Percentiles rank a stretch among this genome's conserved stretches.
These are phyloP conservation scores for Ambrosiella beaveri DNA, from an alignment of 2,329 filamentous ascomycete species.

Conservation along the genomic window DNA sequence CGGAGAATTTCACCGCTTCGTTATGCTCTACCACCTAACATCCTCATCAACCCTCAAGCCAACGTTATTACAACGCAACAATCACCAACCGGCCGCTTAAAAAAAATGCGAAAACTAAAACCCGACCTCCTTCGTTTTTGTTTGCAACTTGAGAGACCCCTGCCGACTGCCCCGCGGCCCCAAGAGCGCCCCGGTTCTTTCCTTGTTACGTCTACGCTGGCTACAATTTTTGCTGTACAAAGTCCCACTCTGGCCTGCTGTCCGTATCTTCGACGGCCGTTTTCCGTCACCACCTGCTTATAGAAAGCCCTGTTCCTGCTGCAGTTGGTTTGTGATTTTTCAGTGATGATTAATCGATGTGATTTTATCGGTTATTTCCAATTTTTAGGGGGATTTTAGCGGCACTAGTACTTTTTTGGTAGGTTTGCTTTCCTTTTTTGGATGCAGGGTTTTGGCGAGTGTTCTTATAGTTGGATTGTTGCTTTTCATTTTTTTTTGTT, in stretches of 20 bases:
- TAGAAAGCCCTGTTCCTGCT: too few species aligned
- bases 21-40: too few species aligned
- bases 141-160: background rate
- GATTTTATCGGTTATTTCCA: background rate
- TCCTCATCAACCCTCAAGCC: too few species aligned
- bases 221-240: background rate
- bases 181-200: conserved; percentile 1
- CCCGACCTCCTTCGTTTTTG: conserved; percentile 12
- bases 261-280: too few species aligned
- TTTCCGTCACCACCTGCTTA: too few species aligned
- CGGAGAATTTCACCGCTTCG: too few species aligned
- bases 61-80: too few species aligned
- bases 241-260: too few species aligned
- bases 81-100: background rate
- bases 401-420: background rate
- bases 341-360: background rate
- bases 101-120: conserved; percentile 11
- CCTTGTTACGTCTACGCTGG: background rate
- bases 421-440: background rate
- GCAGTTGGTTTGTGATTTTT: background rate
- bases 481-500: background rate
- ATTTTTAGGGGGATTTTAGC: background rate
- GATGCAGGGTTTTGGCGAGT: background rate
- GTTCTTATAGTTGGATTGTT: background rate
- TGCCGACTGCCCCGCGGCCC: background rate